phyloP scores from a whole-genome alignment of 2,329 filamentous ascomycete species.

The Talaromyces sp. region DNA sequence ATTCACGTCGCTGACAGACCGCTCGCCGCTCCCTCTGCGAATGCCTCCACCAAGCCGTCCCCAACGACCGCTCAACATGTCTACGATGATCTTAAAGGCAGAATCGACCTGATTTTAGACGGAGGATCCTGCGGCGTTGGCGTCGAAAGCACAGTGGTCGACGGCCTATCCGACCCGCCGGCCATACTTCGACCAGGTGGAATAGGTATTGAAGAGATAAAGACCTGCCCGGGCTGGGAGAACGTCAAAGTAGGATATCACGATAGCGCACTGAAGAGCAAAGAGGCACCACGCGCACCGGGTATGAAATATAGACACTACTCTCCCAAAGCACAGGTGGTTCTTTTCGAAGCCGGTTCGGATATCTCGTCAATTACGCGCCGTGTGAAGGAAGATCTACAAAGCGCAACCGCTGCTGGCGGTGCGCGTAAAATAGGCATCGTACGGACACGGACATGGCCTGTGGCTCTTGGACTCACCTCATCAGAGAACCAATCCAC shows the following conservation, averaged over 20 bases:
- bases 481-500: slow-evolving; percentile 7
- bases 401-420: slow-evolving; percentile 20
- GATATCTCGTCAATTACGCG: slow-evolving; percentile 19
- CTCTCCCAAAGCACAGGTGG: slow-evolving; percentile 78
- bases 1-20: slow-evolving; percentile 73
- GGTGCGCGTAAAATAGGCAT: slow-evolving; percentile 29
- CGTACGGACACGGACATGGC: slow-evolving; percentile 34
- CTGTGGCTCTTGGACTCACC: slow-evolving; percentile 21
- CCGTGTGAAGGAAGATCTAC: slow-evolving; percentile 28
- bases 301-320: slow-evolving; percentile 99
- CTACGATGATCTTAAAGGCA: slow-evolving; percentile 71
- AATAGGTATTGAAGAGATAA: slow-evolving; percentile 72
- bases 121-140: slow-evolving; percentile 82
- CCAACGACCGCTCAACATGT: slow-evolving; percentile 90
- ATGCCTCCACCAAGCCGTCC: slow-evolving; percentile 87
- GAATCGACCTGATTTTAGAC: slow-evolving; percentile 82
- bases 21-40: slow-evolving; percentile 86
- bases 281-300: slow-evolving; percentile 68
- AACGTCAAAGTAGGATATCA: slow-evolving; percentile 70
- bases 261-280: slow-evolving; percentile 63
- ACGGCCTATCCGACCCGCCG: slow-evolving; percentile 76
- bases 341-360: slow-evolving; percentile 65
- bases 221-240: slow-evolving; percentile 73
- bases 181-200: slow-evolving; percentile 81
- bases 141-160: slow-evolving; percentile 94